Percentiles rank a stretch among this genome's conserved stretches.
Evolutionary conservation across 2,329 filamentous ascomycete genomes (phyloP).

Genomic region (Calonectria montana): DNA sequence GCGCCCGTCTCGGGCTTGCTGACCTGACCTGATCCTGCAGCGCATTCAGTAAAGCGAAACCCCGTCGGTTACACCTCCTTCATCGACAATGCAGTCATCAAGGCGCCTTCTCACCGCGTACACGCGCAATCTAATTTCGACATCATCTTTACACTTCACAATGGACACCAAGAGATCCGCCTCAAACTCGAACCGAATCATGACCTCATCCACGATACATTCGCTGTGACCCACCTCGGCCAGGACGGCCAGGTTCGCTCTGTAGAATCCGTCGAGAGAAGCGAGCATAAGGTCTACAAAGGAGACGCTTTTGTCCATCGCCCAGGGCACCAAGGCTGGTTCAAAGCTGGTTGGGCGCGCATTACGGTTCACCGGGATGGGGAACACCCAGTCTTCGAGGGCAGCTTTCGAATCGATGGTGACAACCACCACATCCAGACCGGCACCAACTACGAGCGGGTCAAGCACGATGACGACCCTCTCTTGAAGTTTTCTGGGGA

Average conservation of each 20-base stretch:
- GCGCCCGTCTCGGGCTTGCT: slow-evolving; percentile 15
- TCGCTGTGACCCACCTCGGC: slow-evolving; percentile 78
- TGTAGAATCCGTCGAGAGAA: slow-evolving; percentile 77
- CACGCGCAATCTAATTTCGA: slow-evolving; percentile 88
- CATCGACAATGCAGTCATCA: slow-evolving; percentile 80
- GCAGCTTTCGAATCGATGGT: slow-evolving; percentile 83
- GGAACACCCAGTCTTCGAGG: slow-evolving; percentile 83
- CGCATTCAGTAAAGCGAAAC: slow-evolving; percentile 79
- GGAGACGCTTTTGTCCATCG: slow-evolving; percentile 79
- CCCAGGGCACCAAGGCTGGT: slow-evolving; percentile 73
- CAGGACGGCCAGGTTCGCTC: slow-evolving; percentile 75
- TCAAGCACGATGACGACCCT: slow-evolving; percentile 79
- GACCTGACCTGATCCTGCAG: slow-evolving; percentile 53
- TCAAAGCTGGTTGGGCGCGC: slow-evolving; percentile 86
- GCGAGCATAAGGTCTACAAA: slow-evolving; percentile 85
- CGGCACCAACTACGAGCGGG: slow-evolving; percentile 77
- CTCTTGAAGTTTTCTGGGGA: slow-evolving; percentile 61
- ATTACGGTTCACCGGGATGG: slow-evolving; percentile 85
- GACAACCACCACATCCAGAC: slow-evolving; percentile 91
- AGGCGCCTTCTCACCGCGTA: slow-evolving; percentile 81
- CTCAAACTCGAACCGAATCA: slow-evolving; percentile 90
- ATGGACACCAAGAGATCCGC: slow-evolving; percentile 76
- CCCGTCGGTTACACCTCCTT: slow-evolving; percentile 80
- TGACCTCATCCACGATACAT: slow-evolving; percentile 84
- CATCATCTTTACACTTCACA: slow-evolving; percentile 80